Evolutionary conservation across 1,139 yeast species (phyloP).

Genomic region (Scheffersomyces cryptocercus): DNA sequence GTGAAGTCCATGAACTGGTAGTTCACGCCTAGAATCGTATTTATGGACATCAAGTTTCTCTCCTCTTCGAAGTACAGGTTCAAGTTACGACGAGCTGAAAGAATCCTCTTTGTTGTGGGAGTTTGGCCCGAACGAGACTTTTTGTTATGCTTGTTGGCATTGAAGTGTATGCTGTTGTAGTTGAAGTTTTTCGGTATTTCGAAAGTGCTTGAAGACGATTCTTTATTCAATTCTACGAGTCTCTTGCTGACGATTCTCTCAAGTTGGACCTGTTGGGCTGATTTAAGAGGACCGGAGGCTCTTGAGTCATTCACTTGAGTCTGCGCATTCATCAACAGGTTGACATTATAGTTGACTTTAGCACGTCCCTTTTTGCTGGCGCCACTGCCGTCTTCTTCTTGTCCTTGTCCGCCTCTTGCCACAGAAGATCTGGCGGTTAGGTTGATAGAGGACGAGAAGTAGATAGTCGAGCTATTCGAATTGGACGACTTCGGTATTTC

Average conservation of each 20-base stretch:
- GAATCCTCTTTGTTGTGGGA: conserved; percentile 45
- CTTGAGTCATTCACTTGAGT: conserved; percentile 34
- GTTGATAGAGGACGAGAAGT: conserved; percentile 47
- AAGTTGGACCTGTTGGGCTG: conserved; percentile 45
- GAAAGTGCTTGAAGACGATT: conserved; percentile 29
- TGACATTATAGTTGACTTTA: conserved; percentile 48
- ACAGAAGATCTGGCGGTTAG: conserved; percentile 43
- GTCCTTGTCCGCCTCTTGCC: conserved; percentile 13
- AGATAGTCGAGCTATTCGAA: conserved; percentile 38
- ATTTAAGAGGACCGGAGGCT: conserved; percentile 38
- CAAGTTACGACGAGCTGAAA: conserved; percentile 47
- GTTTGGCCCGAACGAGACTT: conserved; percentile 44
- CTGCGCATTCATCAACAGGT: conserved; percentile 47
- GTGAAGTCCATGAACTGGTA: conserved; percentile 44
- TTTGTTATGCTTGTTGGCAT: conserved; percentile 21
- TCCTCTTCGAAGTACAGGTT: conserved; percentile 52
- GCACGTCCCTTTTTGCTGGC: conserved; percentile 30
- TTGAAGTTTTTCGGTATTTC: conserved; percentile 47
- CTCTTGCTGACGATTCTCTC: conserved; percentile 43
- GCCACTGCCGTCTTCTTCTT: conserved; percentile 22
- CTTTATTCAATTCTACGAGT: conserved; percentile 37
- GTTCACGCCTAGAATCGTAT: conserved; percentile 41
- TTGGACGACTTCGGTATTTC: conserved; percentile 42
- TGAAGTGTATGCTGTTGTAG: conserved; percentile 33
- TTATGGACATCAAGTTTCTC: conserved; percentile 43